Percentiles rank a stretch among this genome's conserved stretches.
Conservation (phyloP, 2,329 filamentous ascomycete genomes). For the Verticillium nubilum region DNA sequence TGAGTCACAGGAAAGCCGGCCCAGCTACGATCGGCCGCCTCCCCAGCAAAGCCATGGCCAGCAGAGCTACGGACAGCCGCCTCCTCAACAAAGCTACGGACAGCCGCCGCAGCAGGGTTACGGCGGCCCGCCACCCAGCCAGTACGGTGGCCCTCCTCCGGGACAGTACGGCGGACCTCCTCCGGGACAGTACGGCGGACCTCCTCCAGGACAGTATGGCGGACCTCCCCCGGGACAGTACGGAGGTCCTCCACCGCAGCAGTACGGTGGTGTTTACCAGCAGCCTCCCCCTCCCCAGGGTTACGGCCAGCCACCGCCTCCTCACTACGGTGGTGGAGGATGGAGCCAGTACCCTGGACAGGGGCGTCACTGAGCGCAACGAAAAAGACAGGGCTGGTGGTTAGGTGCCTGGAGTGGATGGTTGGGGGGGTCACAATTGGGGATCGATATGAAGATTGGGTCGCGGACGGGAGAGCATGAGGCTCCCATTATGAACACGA, state of each 20-base stretch:
- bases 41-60: slow-evolving; percentile 20
- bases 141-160: slow-evolving; percentile 22
- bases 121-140: slow-evolving; percentile 20
- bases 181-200: slow-evolving; percentile 19
- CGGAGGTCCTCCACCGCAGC: slow-evolving; percentile 20
- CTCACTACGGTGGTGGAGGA: slow-evolving; percentile 16
- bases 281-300: slow-evolving; percentile 11
- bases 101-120: slow-evolving; percentile 29
- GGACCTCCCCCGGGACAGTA: slow-evolving; percentile 18
- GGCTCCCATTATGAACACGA: too few species aligned
- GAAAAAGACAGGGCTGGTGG: too few species aligned
- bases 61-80: slow-evolving; percentile 18
- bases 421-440: too few species aligned
- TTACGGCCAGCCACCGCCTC: slow-evolving; percentile 12
- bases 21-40: slow-evolving; percentile 26
- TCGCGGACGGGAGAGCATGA: background rate
- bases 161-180: slow-evolving; percentile 15
- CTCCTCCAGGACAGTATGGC: slow-evolving; percentile 23
- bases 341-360: slow-evolving; percentile 34
- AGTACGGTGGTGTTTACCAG: slow-evolving; percentile 8
- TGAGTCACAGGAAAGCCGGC: slow-evolving; percentile 10
- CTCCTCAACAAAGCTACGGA: slow-evolving; percentile 21
- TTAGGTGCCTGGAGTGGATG: too few species aligned
- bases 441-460: too few species aligned
- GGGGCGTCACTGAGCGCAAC: background rate